phyloP scores from a whole-genome alignment of 1,139 yeast species.

The Taiozyma onychis region DNA sequence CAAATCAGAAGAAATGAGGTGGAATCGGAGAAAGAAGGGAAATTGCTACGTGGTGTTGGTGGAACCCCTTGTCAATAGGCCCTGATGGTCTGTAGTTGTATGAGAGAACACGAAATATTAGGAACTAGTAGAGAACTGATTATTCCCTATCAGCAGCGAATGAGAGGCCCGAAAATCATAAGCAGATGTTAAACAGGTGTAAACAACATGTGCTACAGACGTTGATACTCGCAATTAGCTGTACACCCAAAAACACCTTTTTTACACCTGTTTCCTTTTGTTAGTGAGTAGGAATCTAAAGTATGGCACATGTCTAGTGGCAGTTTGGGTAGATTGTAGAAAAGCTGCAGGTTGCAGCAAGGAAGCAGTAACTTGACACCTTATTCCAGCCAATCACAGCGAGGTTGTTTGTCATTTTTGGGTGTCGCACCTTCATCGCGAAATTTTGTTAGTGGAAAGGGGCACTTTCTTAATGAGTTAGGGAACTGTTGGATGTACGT shows the following conservation, averaged over 20 bases:
- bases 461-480: neutral
- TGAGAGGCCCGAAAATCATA: constrained; percentile 1
- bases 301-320: constrained; percentile 1
- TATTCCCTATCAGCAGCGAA: constrained; percentile 2
- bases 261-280: constrained; percentile 5
- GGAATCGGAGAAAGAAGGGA: neutral
- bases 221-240: neutral
- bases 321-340: neutral
- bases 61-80: no score
- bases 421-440: constrained; percentile 8
- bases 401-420: constrained; percentile 13
- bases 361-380: constrained; percentile 1
- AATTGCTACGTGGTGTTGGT: neutral
- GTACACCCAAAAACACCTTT: constrained; percentile 11
- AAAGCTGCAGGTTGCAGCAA: constrained; percentile 5
- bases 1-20: no score
- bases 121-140: neutral
- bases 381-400: constrained; percentile 9
- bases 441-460: neutral
- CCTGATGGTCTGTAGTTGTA: neutral
- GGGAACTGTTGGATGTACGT: neutral
- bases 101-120: neutral
- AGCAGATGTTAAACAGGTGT: neutral
- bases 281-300: constrained; percentile 3
- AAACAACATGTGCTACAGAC: neutral